Conservation (phyloP, 495 filamentous ascomycete genomes). For the Talaromyces borbonicus region DNA sequence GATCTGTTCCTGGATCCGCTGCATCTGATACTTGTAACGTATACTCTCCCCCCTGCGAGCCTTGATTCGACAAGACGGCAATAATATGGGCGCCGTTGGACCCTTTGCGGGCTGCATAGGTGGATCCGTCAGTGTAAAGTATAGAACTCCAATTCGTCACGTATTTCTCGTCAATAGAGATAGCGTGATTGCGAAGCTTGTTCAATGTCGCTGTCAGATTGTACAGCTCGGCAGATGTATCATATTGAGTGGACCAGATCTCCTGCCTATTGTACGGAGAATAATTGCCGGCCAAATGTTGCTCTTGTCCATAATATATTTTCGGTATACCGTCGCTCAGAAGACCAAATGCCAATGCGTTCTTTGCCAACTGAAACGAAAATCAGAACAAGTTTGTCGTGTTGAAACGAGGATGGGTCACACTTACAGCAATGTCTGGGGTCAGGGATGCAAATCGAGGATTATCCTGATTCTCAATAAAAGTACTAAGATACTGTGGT, state of each 20-base stretch:
- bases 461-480: slow-evolving; percentile 63
- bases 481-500: slow-evolving; percentile 47
- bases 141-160: slow-evolving; percentile 37
- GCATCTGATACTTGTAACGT: slow-evolving; percentile 31
- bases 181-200: slow-evolving; percentile 45
- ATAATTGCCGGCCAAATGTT: slow-evolving; percentile 44
- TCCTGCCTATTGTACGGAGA: slow-evolving; percentile 58
- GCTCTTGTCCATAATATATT: slow-evolving; percentile 58
- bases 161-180: slow-evolving; percentile 36
- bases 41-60: slow-evolving; percentile 29
- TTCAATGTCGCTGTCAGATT: slow-evolving; percentile 45
- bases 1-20: slow-evolving; percentile 22
- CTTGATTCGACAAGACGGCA: slow-evolving; percentile 46
- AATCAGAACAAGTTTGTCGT: not conserved
- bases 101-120: slow-evolving; percentile 51
- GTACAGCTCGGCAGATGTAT: slow-evolving; percentile 46
- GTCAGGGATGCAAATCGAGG: slow-evolving; percentile 47
- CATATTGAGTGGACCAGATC: slow-evolving; percentile 47
- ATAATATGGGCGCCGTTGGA: slow-evolving; percentile 38
- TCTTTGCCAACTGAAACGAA: slow-evolving; percentile 42
- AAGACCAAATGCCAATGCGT: slow-evolving; percentile 59
- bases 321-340: slow-evolving; percentile 52
- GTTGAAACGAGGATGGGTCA: slow-evolving; percentile 1
- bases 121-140: slow-evolving; percentile 40
- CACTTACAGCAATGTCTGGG: slow-evolving; percentile 32